Evolutionary conservation across 2,329 filamentous ascomycete species (phyloP), one percentile per base, ranked within the genome.

Genomic region (Penicillium sp.): DNA sequence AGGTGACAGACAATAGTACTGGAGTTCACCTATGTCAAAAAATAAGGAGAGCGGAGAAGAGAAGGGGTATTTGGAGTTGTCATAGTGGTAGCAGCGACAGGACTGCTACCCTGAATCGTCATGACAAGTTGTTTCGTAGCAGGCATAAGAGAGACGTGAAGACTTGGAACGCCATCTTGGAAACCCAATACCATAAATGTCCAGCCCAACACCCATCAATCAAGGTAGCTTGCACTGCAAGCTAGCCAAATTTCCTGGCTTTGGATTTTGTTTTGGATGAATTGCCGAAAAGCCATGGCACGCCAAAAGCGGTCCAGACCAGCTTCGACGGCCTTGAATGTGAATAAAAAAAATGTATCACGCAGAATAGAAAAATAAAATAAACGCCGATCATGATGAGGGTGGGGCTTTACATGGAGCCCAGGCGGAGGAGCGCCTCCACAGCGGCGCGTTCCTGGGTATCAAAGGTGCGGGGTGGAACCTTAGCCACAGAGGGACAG

Each of bases 351-450:
- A 41, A 49, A 35, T 32, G 44, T 26, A 40, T 46, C 44, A 9
- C 34, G 17, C 4, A 22, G 10, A 39, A n/a, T 26, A 6, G 6
- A 50, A 50, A 44, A n/a, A 17, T 17, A 17, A 45, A 39, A 39
- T 44, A 47, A 58, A 62, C 60, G 58, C 59, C 60, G 49, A 55
- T 54, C 46, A 54, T 60, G 54, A 54, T 41, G 43, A 57, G 13
- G 55, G 50, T 60, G 55, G 52, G 55, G 49, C 53, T 53, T 71
- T 67, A 75, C 68, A 75, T 73, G 41, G 72, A 74, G 52, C 73
- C 72, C 57, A 76, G 62, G 53, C 69, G 69, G 55, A 76, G 61
- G 51, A 76, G 69, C 44, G 73, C 73, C 57, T 75, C 73, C 50
- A 75, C 70, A 26, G 73, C 73, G 44, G 72, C 72, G 54, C 72